These are phyloP conservation scores for Paxillus ammoniavirescens DNA, from an alignment of 768 basidiomycete genomes.

Conservation along the genomic window DNA sequence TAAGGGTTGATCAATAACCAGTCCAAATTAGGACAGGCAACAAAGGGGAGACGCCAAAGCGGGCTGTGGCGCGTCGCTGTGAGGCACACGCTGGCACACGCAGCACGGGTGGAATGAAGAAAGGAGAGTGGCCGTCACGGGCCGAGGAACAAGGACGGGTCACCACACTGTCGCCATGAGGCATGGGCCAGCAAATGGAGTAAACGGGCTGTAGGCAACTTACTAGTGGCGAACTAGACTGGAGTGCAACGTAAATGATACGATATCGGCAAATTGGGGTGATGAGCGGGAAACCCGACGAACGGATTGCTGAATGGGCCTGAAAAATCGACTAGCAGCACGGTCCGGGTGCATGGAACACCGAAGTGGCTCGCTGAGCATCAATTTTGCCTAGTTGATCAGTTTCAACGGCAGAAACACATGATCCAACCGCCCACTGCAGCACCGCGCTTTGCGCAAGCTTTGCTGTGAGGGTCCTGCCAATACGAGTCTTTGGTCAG, in stretches of 20 bases:
- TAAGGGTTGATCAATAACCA: neutral
- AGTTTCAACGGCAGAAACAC: too few relatives aligned
- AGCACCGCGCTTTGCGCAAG: too few relatives aligned
- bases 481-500: too few relatives aligned
- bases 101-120: constrained; percentile 3
- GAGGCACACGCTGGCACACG: constrained; percentile 7
- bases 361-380: too few relatives aligned
- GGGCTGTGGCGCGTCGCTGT: constrained; percentile 1
- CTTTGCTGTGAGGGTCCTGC: too few relatives aligned
- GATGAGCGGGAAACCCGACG: neutral
- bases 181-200: constrained; percentile 8
- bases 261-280: constrained; percentile 1
- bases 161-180: constrained; percentile 8
- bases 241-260: constrained; percentile 11
- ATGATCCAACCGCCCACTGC: too few relatives aligned
- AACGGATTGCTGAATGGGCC: too few relatives aligned
- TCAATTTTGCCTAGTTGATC: too few relatives aligned
- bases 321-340: too few relatives aligned
- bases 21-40: neutral
- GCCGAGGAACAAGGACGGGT: neutral
- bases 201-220: neutral
- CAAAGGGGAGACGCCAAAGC: neutral
- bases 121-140: neutral
- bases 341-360: too few relatives aligned
- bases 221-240: neutral